Conservation (phyloP, 768 basidiomycete genomes). For the Boletus reticulatus region DNA sequence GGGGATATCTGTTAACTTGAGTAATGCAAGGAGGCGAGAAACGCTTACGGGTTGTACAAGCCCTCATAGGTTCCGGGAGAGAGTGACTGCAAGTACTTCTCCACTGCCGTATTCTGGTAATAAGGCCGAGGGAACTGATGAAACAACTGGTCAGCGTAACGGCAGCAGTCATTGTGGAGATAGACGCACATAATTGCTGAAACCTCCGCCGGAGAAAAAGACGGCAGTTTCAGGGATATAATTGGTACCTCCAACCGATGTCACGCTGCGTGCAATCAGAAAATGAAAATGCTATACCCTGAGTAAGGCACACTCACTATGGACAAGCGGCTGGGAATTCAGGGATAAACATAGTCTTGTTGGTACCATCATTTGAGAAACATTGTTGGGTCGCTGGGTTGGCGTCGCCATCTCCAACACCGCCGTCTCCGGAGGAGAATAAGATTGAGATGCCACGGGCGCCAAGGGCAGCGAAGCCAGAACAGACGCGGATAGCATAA, state of each 20-base stretch:
- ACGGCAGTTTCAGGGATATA: slow-evolving; percentile 58
- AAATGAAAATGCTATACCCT: not conserved
- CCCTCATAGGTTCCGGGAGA: slow-evolving; percentile 51
- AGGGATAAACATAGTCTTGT: slow-evolving; percentile 52
- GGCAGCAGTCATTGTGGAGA: not conserved
- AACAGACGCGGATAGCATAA: slow-evolving; percentile 59
- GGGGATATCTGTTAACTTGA: not conserved
- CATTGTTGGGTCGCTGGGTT: slow-evolving; percentile 54
- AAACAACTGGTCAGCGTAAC: not conserved
- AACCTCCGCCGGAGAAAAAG: slow-evolving; percentile 69
- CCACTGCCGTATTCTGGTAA: slow-evolving; percentile 51
- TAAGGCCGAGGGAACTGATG: slow-evolving; percentile 49
- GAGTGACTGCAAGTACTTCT: slow-evolving; percentile 43
- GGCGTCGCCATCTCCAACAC: slow-evolving; percentile 62
- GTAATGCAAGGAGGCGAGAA: not conserved
- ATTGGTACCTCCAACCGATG: slow-evolving; percentile 66
- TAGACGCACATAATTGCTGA: slow-evolving; percentile 58
- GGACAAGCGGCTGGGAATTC: slow-evolving; percentile 63
- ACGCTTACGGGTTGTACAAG: slow-evolving; percentile 55
- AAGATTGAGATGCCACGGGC: slow-evolving; percentile 62
- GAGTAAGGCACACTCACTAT: slow-evolving; percentile 35
- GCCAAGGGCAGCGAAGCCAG: slow-evolving; percentile 63
- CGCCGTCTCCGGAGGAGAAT: slow-evolving; percentile 66
- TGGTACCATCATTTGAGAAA: slow-evolving; percentile 55
- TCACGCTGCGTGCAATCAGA: slow-evolving; percentile 46